phyloP scores from a whole-genome alignment of 2,329 filamentous ascomycete species.

The Atkinsonella texensis region DNA sequence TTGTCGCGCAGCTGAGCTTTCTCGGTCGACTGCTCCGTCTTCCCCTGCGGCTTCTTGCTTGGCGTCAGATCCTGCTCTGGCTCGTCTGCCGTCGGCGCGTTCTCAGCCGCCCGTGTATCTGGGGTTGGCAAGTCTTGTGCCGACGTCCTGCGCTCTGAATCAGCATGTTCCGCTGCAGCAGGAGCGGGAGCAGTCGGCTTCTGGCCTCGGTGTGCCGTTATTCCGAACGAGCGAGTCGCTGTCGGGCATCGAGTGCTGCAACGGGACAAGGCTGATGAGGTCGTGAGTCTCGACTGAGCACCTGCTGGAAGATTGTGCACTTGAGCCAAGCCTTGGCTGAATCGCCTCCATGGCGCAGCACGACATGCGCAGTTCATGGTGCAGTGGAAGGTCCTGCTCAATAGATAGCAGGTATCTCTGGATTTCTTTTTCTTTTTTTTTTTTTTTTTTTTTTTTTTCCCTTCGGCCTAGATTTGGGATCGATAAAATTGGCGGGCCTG shows the following conservation, averaged over 20 bases:
- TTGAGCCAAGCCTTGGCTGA: conserved; percentile 33
- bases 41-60: background rate
- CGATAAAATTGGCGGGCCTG: no score
- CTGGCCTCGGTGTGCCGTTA: background rate
- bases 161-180: background rate
- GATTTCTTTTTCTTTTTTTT: no score
- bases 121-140: background rate
- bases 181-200: background rate
- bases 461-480: background rate
- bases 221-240: background rate
- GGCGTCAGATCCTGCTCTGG: background rate
- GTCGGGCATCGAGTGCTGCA: background rate
- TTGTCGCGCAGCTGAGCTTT: no score
- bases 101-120: background rate
- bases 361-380: conserved; percentile 38
- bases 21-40: background rate
- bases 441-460: background rate
- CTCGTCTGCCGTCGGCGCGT: no score
- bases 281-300: background rate
- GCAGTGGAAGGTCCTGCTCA: background rate
- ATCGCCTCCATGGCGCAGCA: conserved; percentile 31
- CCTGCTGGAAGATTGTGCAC: conserved; percentile 21
- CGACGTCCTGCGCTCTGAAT: background rate
- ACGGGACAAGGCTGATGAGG: background rate
- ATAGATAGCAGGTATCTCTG: background rate